These are phyloP conservation scores for Penicillium simplicissimum DNA, from an alignment of 495 filamentous ascomycete genomes.

Conservation along the genomic window DNA sequence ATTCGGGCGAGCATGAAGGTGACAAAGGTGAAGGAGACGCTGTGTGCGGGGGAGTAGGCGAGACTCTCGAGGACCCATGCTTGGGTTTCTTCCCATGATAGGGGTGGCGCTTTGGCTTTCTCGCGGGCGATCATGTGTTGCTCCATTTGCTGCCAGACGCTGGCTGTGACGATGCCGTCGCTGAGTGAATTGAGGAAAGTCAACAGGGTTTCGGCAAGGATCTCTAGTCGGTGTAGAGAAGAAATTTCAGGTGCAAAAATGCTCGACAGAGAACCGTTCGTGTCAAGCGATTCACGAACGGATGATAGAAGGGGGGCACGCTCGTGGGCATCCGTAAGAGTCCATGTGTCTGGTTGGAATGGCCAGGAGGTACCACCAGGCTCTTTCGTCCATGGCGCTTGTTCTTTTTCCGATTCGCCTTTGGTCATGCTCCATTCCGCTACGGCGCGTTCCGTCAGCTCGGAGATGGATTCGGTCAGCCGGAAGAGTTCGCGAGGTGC, in stretches of 20 bases:
- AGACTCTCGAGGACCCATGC: conserved; percentile 72
- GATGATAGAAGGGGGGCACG: conserved; percentile 36
- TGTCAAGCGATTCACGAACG: conserved; percentile 70
- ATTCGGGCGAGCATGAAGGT: conserved; percentile 69
- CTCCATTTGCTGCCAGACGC: conserved; percentile 72
- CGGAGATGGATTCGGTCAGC: conserved; percentile 81
- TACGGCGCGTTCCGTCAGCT: conserved; percentile 67
- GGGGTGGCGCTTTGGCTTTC: conserved; percentile 47
- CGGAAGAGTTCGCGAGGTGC: conserved; percentile 84
- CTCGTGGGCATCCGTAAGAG: conserved; percentile 35
- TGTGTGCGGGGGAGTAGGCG: conserved; percentile 69
- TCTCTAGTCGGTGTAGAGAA: conserved; percentile 66
- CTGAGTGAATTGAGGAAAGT: conserved; percentile 69
- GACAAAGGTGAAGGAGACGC: conserved; percentile 83
- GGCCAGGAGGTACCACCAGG: conserved; percentile 68
- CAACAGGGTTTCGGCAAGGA: conserved; percentile 65
- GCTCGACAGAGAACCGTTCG: conserved; percentile 55
- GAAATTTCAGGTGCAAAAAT: conserved; percentile 60
- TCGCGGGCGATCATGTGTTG: conserved; percentile 55
- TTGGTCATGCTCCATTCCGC: conserved; percentile 85
- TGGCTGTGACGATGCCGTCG: conserved; percentile 69
- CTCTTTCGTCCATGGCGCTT: conserved; percentile 59
- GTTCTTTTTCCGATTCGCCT: conserved; percentile 41
- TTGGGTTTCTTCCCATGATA: conserved; percentile 62
- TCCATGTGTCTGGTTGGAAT: conserved; percentile 60